Evolutionary conservation across 495 filamentous ascomycete species (phyloP), one percentile per base, ranked within the genome.

Genomic region (Neurospora sp.): DNA sequence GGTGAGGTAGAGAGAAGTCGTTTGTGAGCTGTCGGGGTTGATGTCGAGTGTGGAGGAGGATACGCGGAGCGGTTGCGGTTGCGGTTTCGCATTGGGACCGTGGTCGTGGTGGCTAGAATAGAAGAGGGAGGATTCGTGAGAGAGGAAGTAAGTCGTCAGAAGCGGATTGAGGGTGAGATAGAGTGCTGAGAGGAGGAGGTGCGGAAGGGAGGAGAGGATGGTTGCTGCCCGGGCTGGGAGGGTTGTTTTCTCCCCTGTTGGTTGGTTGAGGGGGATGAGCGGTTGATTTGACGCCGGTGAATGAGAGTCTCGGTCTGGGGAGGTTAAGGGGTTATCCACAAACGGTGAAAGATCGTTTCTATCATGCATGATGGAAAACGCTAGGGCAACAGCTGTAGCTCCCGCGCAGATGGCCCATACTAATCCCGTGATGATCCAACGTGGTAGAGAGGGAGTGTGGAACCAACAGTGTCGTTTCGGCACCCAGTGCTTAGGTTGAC

Each of bases 121-220:
- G 74, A 83, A 85, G 38, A 78, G 80, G 4, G 81, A 80, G 17
- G 81, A 81, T 72, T 86, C 84, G 79, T 84, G 82, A 17, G 82
- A 84, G 54, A 84, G 76, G 73, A 75, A 82, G 74, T 80, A 85
- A 0, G 80, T 76, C 8, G 82, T 82, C 28, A 85, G 70, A 43
- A 84, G 77, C 21, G 77, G 74, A 81, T 86, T 85, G 62, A 73
- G 71, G 3, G 78, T 74, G 34, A 85, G 74, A 76, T 86, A 86
- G 15, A 86, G 80, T 17, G 72, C 39, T 5, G 78, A 79, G 19
- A 86, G 77, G 31, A 84, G 78, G 0, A 85, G 73, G 21, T 86
- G 84, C 0, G 84, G 83, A 10, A 84, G 74, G 9, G 77, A 75
- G 8, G 77, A 74, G 13, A 85, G 8, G 31, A 85, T 69, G 7